Conservation (phyloP, 345 rosid genomes). For the Camelina sativa region DNA sequence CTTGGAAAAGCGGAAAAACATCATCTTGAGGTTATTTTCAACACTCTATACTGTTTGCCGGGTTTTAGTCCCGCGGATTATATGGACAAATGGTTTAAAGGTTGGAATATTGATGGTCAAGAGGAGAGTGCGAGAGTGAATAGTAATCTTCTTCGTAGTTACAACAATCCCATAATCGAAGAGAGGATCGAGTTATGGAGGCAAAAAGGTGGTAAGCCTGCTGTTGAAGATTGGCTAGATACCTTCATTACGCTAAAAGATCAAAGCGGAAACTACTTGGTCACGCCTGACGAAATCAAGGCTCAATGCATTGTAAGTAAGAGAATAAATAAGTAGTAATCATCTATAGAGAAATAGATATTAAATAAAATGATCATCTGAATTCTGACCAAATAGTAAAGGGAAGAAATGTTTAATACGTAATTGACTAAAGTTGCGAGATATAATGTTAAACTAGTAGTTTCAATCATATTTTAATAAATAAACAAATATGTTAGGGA, state of each 20-base stretch:
- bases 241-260: constrained; percentile 41
- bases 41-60: constrained; percentile 31
- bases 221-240: constrained; percentile 47
- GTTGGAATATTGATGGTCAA: constrained; percentile 52
- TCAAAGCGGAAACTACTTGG: constrained; percentile 33
- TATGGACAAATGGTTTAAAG: constrained; percentile 25
- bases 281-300: constrained; percentile 44
- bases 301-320: constrained; percentile 41
- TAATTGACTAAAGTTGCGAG: not conserved
- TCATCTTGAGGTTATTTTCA: constrained; percentile 39
- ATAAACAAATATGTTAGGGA: not conserved
- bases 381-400: not conserved
- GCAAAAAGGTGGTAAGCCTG: constrained; percentile 29
- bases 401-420: not conserved
- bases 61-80: constrained; percentile 23
- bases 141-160: constrained; percentile 31
- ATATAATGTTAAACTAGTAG: not conserved
- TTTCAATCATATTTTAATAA: not conserved
- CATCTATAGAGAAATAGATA: not conserved
- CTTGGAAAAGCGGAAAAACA: constrained; percentile 25
- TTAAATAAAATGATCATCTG: constrained; percentile 1
- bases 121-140: constrained; percentile 36
- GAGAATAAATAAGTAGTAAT: not conserved
- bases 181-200: constrained; percentile 44
- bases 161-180: constrained; percentile 50